These are phyloP conservation scores for Diversispora epigaea DNA, from an alignment of 192 early-diverging fungal species.

Conservation along the genomic window DNA sequence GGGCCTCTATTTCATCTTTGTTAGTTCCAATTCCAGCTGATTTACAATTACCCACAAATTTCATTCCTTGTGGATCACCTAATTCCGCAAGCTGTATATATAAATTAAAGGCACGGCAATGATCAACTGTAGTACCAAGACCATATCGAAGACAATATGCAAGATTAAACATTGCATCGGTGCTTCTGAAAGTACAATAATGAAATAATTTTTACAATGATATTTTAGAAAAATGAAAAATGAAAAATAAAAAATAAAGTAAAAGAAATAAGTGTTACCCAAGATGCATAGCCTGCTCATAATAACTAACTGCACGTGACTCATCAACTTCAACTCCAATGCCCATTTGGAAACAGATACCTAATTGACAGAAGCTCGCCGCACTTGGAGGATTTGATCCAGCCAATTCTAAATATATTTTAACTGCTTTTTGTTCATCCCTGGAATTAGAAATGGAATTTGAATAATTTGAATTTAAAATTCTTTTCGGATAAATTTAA, in stretches of 20 bases:
- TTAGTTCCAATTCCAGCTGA: not conserved
- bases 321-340: conserved; percentile 20
- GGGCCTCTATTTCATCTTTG: not conserved
- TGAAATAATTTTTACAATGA: not conserved
- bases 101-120: not conserved
- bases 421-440: conserved; percentile 10
- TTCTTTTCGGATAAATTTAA: not conserved
- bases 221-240: not conserved
- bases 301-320: conserved; percentile 7
- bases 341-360: conserved; percentile 27
- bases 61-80: conserved; percentile 27
- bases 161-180: conserved; percentile 21
- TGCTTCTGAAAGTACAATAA: not conserved
- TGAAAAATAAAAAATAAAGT: not conserved
- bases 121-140: not conserved
- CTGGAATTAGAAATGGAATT: not conserved
- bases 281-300: not conserved
- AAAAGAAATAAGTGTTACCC: not conserved
- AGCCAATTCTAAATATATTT: conserved; percentile 7
- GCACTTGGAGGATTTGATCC: not conserved
- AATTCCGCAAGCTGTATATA: conserved; percentile 16
- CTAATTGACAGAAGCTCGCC: conserved; percentile 17
- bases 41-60: conserved; percentile 20
- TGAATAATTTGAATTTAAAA: not conserved
- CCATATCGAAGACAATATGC: conserved; percentile 24